Evolutionary conservation across 1,139 yeast genomes (phyloP).

Genomic region (Meyerozyma sp.): DNA sequence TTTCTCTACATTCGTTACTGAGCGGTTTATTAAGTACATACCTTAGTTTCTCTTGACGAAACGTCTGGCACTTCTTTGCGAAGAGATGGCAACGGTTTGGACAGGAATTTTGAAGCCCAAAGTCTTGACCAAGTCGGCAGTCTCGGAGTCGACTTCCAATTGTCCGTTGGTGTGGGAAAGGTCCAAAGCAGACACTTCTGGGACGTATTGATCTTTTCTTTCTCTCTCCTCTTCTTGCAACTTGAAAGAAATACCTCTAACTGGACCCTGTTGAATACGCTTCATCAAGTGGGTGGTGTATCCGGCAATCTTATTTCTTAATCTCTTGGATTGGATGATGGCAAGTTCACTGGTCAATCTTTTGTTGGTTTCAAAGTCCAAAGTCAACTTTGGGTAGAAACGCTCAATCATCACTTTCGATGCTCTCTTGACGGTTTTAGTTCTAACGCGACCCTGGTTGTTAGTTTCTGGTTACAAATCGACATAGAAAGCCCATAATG

Average conservation of each 20-base stretch:
- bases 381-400: conserved; percentile 99
- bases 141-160: conserved; percentile 96
- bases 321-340: conserved; percentile 98
- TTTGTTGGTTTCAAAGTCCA: conserved; percentile 99
- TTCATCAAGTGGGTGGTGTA: conserved; percentile 99
- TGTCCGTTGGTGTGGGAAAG: conserved; percentile 94
- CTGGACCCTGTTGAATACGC: conserved; percentile 99
- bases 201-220: conserved; percentile 99
- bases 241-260: conserved; percentile 99
- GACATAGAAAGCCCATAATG: neutral
- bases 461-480: neutral
- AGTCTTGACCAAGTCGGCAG: conserved; percentile 92
- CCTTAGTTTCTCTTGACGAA: conserved; percentile 88
- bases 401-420: conserved; percentile 99
- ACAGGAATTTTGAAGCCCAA: conserved; percentile 96
- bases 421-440: conserved; percentile 99
- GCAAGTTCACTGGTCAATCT: conserved; percentile 98
- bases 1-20: neutral
- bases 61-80: conserved; percentile 92
- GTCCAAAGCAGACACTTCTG: conserved; percentile 99
- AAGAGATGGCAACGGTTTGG: conserved; percentile 86
- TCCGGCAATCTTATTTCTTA: conserved; percentile 99
- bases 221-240: conserved; percentile 99
- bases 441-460: conserved; percentile 91
- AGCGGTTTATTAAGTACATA: conserved; percentile 6